A percentile compares a stretch with the other conserved stretches of the same genome.
Evolutionary conservation across 768 basidiomycete genomes (phyloP).

Genomic region (Leccinum barrowsii): DNA sequence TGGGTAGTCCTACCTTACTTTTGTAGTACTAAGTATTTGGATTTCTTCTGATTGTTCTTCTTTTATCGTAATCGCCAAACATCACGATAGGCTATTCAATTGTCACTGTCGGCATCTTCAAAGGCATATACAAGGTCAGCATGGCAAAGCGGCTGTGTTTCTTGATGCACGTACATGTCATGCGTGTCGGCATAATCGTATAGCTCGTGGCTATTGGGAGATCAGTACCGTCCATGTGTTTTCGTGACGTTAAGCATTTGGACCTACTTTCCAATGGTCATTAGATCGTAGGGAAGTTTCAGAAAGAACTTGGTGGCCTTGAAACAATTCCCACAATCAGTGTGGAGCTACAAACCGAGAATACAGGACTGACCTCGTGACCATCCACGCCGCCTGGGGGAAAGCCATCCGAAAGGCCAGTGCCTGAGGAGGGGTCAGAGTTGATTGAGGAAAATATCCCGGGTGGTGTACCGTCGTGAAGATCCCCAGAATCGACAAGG

Average conservation of each 20-base stretch:
- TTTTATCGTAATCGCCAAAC: neutral
- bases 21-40: neutral
- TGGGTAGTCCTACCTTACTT: neutral
- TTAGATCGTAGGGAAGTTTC: conserved; percentile 73
- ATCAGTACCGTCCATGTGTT: neutral
- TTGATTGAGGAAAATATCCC: neutral
- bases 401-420: conserved; percentile 70
- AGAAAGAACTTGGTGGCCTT: conserved; percentile 40
- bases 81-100: neutral
- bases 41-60: neutral
- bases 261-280: conserved; percentile 80
- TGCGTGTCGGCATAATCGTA: conserved; percentile 64
- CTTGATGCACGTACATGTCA: conserved; percentile 49
- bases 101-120: neutral
- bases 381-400: conserved; percentile 56
- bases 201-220: conserved; percentile 65
- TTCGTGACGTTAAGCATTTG: neutral
- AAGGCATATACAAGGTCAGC: conserved; percentile 2
- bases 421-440: conserved; percentile 41
- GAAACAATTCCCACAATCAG: neutral
- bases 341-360: neutral
- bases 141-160: neutral
- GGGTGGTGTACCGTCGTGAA: conserved; percentile 54
- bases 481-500: conserved; percentile 77
- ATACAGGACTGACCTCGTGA: conserved; percentile 49